A percentile compares a stretch with the other conserved stretches of the same genome.
These are phyloP conservation scores for Colletotrichum abscissum DNA, from an alignment of 2,329 filamentous ascomycete species.

Conservation along the genomic window DNA sequence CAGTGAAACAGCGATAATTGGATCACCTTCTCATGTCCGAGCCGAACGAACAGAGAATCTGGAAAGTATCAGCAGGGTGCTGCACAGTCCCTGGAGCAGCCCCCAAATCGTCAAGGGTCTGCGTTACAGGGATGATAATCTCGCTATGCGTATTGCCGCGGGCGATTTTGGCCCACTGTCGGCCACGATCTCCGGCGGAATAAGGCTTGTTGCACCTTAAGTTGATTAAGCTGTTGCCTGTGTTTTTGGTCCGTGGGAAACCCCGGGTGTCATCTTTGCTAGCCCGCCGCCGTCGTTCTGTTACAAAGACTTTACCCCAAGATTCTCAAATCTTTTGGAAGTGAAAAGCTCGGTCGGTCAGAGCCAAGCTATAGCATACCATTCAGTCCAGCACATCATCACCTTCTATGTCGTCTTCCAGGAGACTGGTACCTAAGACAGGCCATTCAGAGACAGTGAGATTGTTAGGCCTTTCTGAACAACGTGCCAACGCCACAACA, in stretches of 20 bases:
- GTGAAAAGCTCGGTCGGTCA: neutral
- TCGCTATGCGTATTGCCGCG: neutral
- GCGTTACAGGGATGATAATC: neutral
- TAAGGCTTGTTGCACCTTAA: neutral
- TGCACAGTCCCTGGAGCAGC: neutral
- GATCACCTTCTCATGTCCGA: neutral
- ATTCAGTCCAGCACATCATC: neutral
- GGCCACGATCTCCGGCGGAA: neutral
- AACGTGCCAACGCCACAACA: no score
- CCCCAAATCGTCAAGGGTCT: neutral
- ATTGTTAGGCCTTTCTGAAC: neutral
- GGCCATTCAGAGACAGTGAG: neutral
- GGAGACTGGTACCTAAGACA: neutral
- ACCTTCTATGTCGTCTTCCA: neutral
- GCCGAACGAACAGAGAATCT: neutral
- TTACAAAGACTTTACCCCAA: neutral
- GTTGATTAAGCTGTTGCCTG: slow-evolving; percentile 7
- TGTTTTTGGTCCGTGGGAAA: neutral
- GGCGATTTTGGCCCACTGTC: neutral
- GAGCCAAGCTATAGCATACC: neutral
- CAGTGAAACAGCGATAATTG: neutral
- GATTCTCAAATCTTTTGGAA: no score
- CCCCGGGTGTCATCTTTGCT: neutral
- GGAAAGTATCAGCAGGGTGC: neutral
- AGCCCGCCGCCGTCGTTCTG: no score